Conservation (phyloP, 164 flowering plant genomes). For the Taxillus chinensis region DNA sequence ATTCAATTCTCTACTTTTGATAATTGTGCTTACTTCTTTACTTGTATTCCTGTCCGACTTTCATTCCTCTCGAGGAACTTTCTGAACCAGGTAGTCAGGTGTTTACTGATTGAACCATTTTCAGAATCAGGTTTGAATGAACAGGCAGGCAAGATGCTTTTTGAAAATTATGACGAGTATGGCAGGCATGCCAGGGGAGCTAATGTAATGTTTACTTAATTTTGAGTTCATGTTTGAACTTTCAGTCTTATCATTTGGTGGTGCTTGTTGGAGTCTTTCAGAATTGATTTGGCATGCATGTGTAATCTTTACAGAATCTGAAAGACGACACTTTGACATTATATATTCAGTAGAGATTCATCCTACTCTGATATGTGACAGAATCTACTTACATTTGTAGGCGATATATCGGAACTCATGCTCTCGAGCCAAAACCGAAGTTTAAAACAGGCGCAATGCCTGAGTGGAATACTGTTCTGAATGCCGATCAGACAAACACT, state of each 20-base stretch:
- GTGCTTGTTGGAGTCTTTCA: not conserved
- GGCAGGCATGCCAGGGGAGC: slow-evolving; percentile 85
- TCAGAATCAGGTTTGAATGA: slow-evolving; percentile 97
- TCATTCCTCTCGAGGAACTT: not conserved
- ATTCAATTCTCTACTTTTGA: not conserved
- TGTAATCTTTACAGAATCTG: no score
- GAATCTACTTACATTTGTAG: no score
- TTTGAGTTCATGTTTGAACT: no score
- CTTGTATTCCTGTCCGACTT: not conserved
- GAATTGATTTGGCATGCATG: no score
- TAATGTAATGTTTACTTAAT: not conserved
- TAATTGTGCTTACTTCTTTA: not conserved
- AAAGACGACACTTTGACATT: no score
- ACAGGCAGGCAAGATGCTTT: slow-evolving; percentile 93
- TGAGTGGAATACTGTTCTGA: slow-evolving; percentile 71
- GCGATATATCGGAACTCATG: slow-evolving; percentile 90
- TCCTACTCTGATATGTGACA: no score
- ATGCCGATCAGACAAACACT: slow-evolving; percentile 53
- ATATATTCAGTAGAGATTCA: no score
- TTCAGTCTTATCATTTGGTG: not conserved
- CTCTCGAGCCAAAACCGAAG: slow-evolving; percentile 66
- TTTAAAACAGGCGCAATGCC: slow-evolving; percentile 68
- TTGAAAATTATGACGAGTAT: slow-evolving; percentile 93
- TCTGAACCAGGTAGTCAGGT: slow-evolving; percentile 67
- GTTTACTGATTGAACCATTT: slow-evolving; percentile 91